Evolutionary conservation across 1,284 basidiomycete genomes (phyloP), one percentile per base, ranked within the genome.

Genomic region (Ceraceosorus guamensis): DNA sequence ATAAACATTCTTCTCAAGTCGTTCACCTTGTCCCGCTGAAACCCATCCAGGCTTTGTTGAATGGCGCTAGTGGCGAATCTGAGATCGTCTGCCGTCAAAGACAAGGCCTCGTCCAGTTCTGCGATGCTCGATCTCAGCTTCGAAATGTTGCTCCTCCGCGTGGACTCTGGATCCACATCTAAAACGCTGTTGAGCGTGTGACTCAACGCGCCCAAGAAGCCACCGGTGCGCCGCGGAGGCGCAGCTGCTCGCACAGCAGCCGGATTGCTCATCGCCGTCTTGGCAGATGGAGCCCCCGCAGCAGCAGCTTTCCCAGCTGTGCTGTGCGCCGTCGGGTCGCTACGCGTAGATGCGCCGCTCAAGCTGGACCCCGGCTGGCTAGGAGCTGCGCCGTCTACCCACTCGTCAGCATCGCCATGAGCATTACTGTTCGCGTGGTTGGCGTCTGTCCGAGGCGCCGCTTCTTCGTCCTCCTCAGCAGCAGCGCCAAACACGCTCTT

Each of bases 111-210:
- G 51, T 71, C 67, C 14, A 76, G 63, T 57, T 59, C 35, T 8
- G 24, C 24, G 62, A 98, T 96, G 32, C 85, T 86, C 78, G 98
- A 95, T 68, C 89, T 82, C 2, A 91, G 91, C 79, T 93, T 96
- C 62, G 87, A 88, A 63, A 98, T 97, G 57, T 86, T 85, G 69
- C 87, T 95, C 58, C 93, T 82, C 60, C 95, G 82, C 4, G 93
- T 92, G 13, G 88, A 89, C 79, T 97, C 95, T 0, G 95, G 92
- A 79, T 98, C 95, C 6, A 89, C 88, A 70, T 98, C 95, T 87
- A 98, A 96, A 84, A 98, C 92, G 8, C 90, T 90, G 69, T 93
- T 91, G 59, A 99, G 78, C 24, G 91, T 92, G 78, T 96, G 91
- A 69, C 88, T 91, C 53, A 99, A 80, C 6, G 95, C 93, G 69